These are phyloP conservation scores for Eucalyptus pumila DNA, from an alignment of 345 rosid genomes.

Conservation along the genomic window DNA sequence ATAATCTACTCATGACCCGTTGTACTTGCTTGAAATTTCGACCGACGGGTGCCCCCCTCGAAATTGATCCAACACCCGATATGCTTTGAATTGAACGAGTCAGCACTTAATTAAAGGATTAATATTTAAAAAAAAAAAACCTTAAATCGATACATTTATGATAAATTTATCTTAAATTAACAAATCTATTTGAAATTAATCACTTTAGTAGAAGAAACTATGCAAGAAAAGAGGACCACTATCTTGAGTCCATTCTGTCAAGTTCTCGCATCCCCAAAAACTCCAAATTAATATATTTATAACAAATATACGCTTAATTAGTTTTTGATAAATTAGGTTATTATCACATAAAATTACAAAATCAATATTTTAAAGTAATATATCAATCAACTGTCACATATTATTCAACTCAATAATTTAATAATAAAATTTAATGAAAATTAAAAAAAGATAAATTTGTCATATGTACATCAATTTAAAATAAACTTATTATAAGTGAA, in stretches of 20 bases:
- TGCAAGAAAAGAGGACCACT: too few species aligned
- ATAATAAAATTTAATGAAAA: rapidly evolving
- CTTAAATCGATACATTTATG: rapidly evolving
- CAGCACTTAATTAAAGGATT: neutral
- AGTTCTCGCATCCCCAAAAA: too few species aligned
- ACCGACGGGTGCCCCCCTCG: neutral
- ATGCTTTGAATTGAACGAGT: neutral
- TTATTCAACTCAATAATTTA: rapidly evolving
- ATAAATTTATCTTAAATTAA: too few species aligned
- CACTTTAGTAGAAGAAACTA: too few species aligned
- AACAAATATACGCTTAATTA: too few species aligned
- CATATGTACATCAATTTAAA: rapidly evolving
- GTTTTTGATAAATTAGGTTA: rapidly evolving
- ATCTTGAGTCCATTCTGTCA: too few species aligned
- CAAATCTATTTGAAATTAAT: too few species aligned
- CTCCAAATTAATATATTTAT: too few species aligned
- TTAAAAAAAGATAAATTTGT: rapidly evolving
- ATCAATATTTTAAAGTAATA: rapidly evolving
- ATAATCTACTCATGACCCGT: neutral
- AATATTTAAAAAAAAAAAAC: too few species aligned
- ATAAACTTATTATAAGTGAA: rapidly evolving
- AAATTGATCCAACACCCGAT: neutral
- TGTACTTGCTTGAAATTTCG: neutral
- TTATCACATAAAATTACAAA: too few species aligned
- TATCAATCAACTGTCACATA: rapidly evolving